These are phyloP conservation scores for Priceomyces melissophilus DNA, from an alignment of 805 yeast species.

Conservation along the genomic window DNA sequence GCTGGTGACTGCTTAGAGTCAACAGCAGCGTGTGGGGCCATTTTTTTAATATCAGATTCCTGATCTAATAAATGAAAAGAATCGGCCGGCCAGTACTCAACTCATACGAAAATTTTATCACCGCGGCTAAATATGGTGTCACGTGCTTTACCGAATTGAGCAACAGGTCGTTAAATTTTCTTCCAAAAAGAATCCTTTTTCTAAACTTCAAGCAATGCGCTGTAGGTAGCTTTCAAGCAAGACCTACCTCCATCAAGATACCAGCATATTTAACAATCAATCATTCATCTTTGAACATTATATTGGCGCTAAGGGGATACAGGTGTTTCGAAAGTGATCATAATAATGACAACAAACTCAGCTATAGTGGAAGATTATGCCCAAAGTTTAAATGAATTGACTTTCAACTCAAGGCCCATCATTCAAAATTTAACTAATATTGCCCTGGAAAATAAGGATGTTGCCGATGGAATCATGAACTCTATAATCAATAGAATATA, in stretches of 20 bases:
- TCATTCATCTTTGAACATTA: no score
- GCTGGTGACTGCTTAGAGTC: constrained; percentile 85
- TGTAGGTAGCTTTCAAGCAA: no score
- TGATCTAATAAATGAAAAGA: neutral
- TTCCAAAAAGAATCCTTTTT: neutral
- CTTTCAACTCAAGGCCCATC: constrained; percentile 86
- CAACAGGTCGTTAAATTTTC: neutral
- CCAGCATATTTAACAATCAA: no score
- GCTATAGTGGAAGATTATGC: constrained; percentile 53
- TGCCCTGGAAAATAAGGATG: constrained; percentile 79
- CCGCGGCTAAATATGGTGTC: constrained; percentile 5
- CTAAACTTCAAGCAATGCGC: no score
- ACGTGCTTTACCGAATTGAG: constrained; percentile 6
- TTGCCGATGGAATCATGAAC: constrained; percentile 72
- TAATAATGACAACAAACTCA: constrained; percentile 6
- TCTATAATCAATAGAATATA: constrained; percentile 73
- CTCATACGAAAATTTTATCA: neutral
- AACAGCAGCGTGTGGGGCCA: constrained; percentile 34
- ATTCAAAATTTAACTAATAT: constrained; percentile 79
- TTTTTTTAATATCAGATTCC: constrained; percentile 6
- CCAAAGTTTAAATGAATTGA: constrained; percentile 67
- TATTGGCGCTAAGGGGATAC: no score
- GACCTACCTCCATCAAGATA: no score
- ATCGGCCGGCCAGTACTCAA: no score
- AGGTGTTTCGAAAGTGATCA: no score